A percentile compares a stretch with the other conserved stretches of the same genome.
Conservation (phyloP, 129 eudicot genomes). For the Smallanthus sonchifolius region DNA sequence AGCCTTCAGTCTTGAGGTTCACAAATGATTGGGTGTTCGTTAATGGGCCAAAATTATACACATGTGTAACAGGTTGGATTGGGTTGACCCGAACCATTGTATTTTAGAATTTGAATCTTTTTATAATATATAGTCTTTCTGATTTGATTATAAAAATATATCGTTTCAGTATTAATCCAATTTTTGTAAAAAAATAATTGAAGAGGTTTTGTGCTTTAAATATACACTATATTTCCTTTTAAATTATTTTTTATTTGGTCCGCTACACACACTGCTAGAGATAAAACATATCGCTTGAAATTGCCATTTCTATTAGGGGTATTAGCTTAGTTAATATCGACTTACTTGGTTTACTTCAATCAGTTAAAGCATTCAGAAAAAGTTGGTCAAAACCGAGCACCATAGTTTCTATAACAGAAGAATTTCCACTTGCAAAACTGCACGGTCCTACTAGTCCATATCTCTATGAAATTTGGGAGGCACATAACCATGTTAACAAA, state of each 20-base stretch:
- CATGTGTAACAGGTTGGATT: background rate
- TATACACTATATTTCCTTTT: background rate
- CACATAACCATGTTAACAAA: conserved; percentile 20
- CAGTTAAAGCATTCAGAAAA: conserved; percentile 59
- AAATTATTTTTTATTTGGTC: background rate
- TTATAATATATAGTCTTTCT: background rate
- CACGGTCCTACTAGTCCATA: conserved; percentile 69
- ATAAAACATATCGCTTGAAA: background rate
- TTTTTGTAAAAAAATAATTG: background rate
- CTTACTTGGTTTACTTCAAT: conserved; percentile 16
- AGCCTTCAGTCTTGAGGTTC: background rate
- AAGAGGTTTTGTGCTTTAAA: background rate
- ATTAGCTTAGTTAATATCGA: background rate
- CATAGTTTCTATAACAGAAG: conserved; percentile 32
- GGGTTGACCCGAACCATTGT: background rate
- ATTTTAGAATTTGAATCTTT: background rate
- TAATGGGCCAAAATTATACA: background rate
- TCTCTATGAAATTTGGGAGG: conserved; percentile 71
- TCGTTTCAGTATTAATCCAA: background rate
- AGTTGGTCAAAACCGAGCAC: conserved; percentile 32
- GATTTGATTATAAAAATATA: background rate
- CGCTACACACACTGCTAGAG: too few species aligned
- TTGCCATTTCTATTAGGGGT: background rate
- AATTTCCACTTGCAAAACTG: conserved; percentile 76
- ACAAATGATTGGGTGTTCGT: background rate